phyloP scores from a whole-genome alignment of 768 basidiomycete species.

The Naganishia friedmannii region DNA sequence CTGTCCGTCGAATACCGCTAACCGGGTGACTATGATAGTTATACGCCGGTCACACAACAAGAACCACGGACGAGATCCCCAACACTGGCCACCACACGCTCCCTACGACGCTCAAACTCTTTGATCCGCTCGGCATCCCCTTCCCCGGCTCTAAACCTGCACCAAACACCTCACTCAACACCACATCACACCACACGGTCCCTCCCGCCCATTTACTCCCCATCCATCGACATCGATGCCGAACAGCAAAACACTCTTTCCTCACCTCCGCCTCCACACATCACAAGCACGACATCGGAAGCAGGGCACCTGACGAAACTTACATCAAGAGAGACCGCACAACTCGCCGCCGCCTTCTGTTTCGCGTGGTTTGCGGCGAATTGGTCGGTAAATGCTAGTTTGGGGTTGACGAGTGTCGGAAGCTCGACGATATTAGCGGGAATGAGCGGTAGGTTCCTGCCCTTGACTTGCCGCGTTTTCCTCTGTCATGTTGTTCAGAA shows the following conservation, averaged over 20 bases:
- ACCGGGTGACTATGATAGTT: conserved; percentile 26
- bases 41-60: conserved; percentile 6
- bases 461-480: neutral
- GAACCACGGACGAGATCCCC: conserved; percentile 16
- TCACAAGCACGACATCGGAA: neutral
- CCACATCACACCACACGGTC: neutral
- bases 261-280: neutral
- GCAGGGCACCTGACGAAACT: conserved; percentile 45
- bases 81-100: neutral
- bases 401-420: conserved; percentile 87
- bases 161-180: conserved; percentile 6
- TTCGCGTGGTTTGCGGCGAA: conserved; percentile 90
- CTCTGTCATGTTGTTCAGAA: neutral
- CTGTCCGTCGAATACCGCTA: neutral
- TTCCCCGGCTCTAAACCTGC: conserved; percentile 30
- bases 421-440: conserved; percentile 85
- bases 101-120: conserved; percentile 23
- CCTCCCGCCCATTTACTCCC: neutral
- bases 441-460: conserved; percentile 70
- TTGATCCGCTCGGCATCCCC: conserved; percentile 31
- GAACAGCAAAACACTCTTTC: neutral
- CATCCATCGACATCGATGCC: neutral
- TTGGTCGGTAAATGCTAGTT: conserved; percentile 78
- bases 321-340: conserved; percentile 67
- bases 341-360: conserved; percentile 75